Evolutionary conservation across 2,329 filamentous ascomycete species (phyloP).

Genomic region (Lojkania enalia): DNA sequence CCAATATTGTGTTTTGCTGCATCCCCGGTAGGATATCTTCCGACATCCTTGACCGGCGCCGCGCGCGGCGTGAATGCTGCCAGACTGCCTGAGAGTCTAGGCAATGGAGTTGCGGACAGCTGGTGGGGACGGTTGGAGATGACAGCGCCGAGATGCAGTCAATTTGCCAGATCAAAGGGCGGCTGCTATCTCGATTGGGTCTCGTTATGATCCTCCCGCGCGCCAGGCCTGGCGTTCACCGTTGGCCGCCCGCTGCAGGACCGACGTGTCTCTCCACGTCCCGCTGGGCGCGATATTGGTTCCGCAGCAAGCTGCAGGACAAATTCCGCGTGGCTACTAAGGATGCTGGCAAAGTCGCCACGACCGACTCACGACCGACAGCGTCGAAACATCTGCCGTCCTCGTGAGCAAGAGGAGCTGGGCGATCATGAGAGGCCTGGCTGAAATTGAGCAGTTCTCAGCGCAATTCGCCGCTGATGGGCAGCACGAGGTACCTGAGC

Average conservation of each 20-base stretch:
- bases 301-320: constrained; percentile 15
- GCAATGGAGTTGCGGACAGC: background rate
- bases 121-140: constrained; percentile 9
- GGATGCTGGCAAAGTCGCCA: background rate
- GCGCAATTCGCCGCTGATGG: constrained; percentile 4
- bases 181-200: constrained; percentile 9
- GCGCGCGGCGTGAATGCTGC: background rate
- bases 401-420: constrained; percentile 10
- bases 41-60: background rate
- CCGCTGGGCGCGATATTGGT: constrained; percentile 20
- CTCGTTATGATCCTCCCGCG: constrained; percentile 8
- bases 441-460: constrained; percentile 10
- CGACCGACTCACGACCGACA: background rate
- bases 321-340: constrained; percentile 10
- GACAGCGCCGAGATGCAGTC: constrained; percentile 5
- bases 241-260: constrained; percentile 25
- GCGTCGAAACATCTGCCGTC: constrained; percentile 3
- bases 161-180: background rate
- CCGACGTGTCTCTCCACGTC: constrained; percentile 37
- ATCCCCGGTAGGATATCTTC: background rate
- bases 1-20: background rate
- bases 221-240: constrained; percentile 11
- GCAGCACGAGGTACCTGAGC: background rate
- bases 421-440: constrained; percentile 12
- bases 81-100: background rate